Evolutionary conservation across 768 basidiomycete species (phyloP).

Genomic region (Trametes punicea): DNA sequence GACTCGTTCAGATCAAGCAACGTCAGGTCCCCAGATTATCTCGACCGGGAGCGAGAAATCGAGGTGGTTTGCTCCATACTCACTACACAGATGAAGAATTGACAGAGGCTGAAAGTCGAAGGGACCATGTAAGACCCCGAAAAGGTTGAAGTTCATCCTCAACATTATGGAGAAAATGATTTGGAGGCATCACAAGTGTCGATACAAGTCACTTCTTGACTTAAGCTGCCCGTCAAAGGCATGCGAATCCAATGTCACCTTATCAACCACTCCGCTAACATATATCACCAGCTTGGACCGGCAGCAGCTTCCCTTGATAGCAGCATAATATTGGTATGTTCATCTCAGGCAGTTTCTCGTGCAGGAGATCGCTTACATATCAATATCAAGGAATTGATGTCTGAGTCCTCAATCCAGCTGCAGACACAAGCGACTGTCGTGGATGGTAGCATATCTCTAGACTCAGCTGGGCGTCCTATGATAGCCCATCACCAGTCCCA

Average conservation of each 20-base stretch:
- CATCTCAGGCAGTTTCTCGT: not conserved
- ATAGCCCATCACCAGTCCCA: slow-evolving; percentile 44
- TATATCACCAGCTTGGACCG: slow-evolving; percentile 35
- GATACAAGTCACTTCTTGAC: slow-evolving; percentile 63
- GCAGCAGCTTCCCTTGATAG: slow-evolving; percentile 49
- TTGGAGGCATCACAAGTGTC: slow-evolving; percentile 64
- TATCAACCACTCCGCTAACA: not conserved
- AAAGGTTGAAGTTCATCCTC: slow-evolving; percentile 57
- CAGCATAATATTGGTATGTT: slow-evolving; percentile 57
- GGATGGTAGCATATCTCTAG: slow-evolving; percentile 44
- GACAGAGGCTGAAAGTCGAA: slow-evolving; percentile 11
- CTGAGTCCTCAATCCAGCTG: slow-evolving; percentile 58
- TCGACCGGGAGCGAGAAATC: slow-evolving; percentile 67
- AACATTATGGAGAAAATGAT: slow-evolving; percentile 57
- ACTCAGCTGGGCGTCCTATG: slow-evolving; percentile 50
- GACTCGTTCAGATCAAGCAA: slow-evolving; percentile 10
- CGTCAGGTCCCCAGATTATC: slow-evolving; percentile 40
- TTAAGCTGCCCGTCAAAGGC: slow-evolving; percentile 79
- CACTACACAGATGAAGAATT: not conserved
- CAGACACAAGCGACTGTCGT: slow-evolving; percentile 47
- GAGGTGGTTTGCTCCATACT: slow-evolving; percentile 39
- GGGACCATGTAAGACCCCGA: slow-evolving; percentile 66
- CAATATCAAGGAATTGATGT: slow-evolving; percentile 62
- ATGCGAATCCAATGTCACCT: not conserved
- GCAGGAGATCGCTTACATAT: no score